Conservation (phyloP, 2,329 filamentous ascomycete species). For the Sarocladiaceae sp. region DNA sequence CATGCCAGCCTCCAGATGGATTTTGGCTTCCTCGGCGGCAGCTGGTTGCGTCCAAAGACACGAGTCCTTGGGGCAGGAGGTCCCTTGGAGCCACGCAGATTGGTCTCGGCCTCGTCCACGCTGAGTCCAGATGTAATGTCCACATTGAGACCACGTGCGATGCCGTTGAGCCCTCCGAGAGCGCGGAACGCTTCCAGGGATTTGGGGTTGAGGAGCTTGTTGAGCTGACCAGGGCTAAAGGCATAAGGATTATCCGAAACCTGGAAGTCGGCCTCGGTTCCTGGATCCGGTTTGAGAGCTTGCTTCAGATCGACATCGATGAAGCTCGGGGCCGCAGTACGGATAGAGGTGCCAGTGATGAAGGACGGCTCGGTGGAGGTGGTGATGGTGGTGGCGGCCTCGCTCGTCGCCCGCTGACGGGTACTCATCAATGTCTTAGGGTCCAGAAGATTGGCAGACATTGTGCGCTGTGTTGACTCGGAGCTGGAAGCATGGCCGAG, state of each 20-base stretch:
- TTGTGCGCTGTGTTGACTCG: neutral
- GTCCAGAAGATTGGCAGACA: conserved; percentile 3
- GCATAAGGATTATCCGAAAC: conserved; percentile 75
- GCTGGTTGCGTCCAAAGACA: conserved; percentile 51
- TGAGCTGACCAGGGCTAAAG: conserved; percentile 74
- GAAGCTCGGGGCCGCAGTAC: neutral
- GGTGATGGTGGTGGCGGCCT: neutral
- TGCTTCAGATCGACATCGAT: conserved; percentile 1
- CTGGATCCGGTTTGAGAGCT: conserved; percentile 65
- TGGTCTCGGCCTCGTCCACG: conserved; percentile 55
- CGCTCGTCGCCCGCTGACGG: neutral
- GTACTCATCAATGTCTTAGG: neutral
- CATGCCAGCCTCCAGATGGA: conserved; percentile 56
- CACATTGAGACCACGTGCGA: conserved; percentile 69
- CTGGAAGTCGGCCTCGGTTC: conserved; percentile 64
- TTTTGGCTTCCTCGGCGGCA: conserved; percentile 58
- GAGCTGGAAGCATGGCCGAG: neutral
- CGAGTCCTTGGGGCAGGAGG: conserved; percentile 45
- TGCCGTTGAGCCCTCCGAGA: conserved; percentile 64
- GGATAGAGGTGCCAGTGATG: conserved; percentile 1
- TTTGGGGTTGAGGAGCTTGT: conserved; percentile 80
- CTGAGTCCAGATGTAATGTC: conserved; percentile 66
- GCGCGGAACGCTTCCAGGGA: conserved; percentile 71
- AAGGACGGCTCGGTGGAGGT: neutral
- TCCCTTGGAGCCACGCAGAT: conserved; percentile 8